phyloP scores from a whole-genome alignment of 495 filamentous ascomycete species.

The Neurospora sp. region DNA sequence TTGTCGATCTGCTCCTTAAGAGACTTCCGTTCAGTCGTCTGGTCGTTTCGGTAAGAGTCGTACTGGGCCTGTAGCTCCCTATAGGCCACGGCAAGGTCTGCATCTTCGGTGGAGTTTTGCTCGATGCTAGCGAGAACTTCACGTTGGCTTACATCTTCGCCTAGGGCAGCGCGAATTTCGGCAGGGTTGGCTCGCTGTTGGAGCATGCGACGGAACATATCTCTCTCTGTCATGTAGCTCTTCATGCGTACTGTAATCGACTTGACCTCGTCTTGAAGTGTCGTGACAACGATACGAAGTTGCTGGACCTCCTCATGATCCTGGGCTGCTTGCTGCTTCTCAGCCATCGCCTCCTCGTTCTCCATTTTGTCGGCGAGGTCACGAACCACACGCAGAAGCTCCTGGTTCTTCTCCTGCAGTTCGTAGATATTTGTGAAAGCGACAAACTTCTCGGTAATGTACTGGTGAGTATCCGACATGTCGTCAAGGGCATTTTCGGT shows the following conservation, averaged over 20 bases:
- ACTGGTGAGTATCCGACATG: conserved; percentile 66
- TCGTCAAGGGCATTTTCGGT: conserved; percentile 55
- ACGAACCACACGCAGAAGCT: conserved; percentile 68
- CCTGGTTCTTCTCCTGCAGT: conserved; percentile 80
- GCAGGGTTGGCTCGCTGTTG: conserved; percentile 51
- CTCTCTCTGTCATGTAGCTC: conserved; percentile 88
- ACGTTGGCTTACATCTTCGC: conserved; percentile 36
- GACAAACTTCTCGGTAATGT: conserved; percentile 75
- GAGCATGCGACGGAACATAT: conserved; percentile 93
- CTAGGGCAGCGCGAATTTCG: conserved; percentile 56
- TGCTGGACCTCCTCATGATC: conserved; percentile 65
- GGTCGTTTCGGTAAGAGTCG: conserved; percentile 80
- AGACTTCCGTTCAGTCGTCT: conserved; percentile 62
- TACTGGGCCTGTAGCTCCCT: conserved; percentile 83
- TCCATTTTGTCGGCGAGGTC: conserved; percentile 85
- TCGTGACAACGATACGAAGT: conserved; percentile 52
- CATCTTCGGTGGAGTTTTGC: conserved; percentile 26
- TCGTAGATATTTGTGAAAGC: conserved; percentile 76
- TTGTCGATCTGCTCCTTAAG: conserved; percentile 80
- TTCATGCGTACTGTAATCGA: conserved; percentile 69
- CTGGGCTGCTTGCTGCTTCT: conserved; percentile 55
- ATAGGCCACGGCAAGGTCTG: conserved; percentile 41
- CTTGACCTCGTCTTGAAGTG: conserved; percentile 59
- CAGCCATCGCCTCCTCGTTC: conserved; percentile 67
- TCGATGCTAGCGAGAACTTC: conserved; percentile 43